phyloP scores from a whole-genome alignment of 1,139 yeast genomes.

The Saccharomyces hybrid region DNA sequence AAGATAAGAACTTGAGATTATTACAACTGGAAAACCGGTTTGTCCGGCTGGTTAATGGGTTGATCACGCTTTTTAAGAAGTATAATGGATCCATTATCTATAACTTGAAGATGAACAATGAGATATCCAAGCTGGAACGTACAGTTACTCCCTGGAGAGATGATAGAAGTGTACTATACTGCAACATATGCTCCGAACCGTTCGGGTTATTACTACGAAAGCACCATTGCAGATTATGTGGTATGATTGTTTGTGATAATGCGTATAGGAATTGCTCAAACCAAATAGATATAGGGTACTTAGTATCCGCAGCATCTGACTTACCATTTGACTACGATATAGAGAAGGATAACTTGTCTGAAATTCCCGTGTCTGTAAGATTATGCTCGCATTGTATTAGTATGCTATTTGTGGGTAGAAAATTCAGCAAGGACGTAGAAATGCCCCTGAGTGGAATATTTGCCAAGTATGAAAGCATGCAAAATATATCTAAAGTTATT shows the following conservation, averaged over 20 bases:
- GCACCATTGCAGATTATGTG: slow-evolving; percentile 87
- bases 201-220: slow-evolving; percentile 59
- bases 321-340: slow-evolving; percentile 18
- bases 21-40: slow-evolving; percentile 62
- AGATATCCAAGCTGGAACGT: slow-evolving; percentile 39
- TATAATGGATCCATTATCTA: slow-evolving; percentile 18
- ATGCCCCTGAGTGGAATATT: slow-evolving; percentile 22
- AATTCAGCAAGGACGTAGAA: slow-evolving; percentile 37
- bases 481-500: slow-evolving; percentile 33
- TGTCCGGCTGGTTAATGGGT: slow-evolving; percentile 37
- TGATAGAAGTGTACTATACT: slow-evolving; percentile 43
- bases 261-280: slow-evolving; percentile 56
- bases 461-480: slow-evolving; percentile 32
- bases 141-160: slow-evolving; percentile 63
- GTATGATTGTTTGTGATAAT: slow-evolving; percentile 72
- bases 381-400: slow-evolving; percentile 66
- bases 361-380: slow-evolving; percentile 35
- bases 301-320: slow-evolving; percentile 25
- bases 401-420: slow-evolving; percentile 48
- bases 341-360: slow-evolving; percentile 15
- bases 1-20: slow-evolving; percentile 40
- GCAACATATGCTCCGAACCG: slow-evolving; percentile 53
- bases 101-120: slow-evolving; percentile 19
- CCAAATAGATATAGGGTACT: slow-evolving; percentile 51
- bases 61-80: slow-evolving; percentile 18